A percentile compares a stretch with the other conserved stretches of the same genome.
Evolutionary conservation across 1,139 yeast genomes (phyloP).

Genomic region (Yamadazyma trypodendri): DNA sequence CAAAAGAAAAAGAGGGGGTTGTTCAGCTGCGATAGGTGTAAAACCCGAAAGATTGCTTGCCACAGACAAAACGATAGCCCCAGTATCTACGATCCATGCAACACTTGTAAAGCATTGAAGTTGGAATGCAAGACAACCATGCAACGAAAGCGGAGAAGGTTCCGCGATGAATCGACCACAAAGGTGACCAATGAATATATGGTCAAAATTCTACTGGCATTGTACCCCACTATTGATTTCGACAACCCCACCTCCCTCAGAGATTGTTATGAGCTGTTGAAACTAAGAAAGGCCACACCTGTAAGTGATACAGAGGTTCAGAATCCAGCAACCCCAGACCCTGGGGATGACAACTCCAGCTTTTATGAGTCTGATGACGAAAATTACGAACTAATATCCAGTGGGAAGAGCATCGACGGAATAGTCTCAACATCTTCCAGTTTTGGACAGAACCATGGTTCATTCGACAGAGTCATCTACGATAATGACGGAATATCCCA

Average conservation of each 20-base stretch:
- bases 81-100: constrained; percentile 12
- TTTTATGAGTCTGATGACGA: constrained; percentile 1
- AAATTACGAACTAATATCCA: constrained; percentile 6
- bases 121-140: constrained; percentile 12
- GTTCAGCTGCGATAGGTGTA: constrained; percentile 47
- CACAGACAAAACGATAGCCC: constrained; percentile 18
- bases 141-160: constrained; percentile 7
- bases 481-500: constrained; percentile 17
- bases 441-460: constrained; percentile 7
- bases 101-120: constrained; percentile 6
- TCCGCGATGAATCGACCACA: neutral
- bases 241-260: constrained; percentile 34
- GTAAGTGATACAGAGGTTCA: neutral
- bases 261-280: constrained; percentile 15
- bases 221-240: constrained; percentile 42
- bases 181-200: constrained; percentile 20
- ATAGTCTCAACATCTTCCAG: constrained; percentile 7
- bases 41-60: constrained; percentile 42
- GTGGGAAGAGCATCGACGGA: constrained; percentile 13
- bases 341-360: neutral
- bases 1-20: constrained; percentile 22
- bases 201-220: constrained; percentile 29
- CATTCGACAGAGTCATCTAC: constrained; percentile 15
- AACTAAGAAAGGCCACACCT: constrained; percentile 14
- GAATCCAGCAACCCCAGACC: constrained; percentile 1